phyloP scores from a whole-genome alignment of 2,329 filamentous ascomycete species.

The Ophiostoma populinum region DNA sequence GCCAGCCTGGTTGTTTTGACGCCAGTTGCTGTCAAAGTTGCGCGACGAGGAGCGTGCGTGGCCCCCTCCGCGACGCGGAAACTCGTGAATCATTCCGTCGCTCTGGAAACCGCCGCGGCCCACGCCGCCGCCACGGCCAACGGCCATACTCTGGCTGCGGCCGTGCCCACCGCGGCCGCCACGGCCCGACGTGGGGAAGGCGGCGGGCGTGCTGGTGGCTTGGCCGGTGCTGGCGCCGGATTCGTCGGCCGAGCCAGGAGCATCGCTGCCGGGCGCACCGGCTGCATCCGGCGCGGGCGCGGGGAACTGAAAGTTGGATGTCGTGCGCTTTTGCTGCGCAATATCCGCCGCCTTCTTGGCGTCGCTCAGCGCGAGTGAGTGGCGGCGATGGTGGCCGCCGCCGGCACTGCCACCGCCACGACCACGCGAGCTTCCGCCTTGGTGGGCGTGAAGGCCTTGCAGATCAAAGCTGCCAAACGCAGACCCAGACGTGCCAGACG shows the following conservation, averaged over 20 bases:
- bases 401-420: slow-evolving; percentile 32
- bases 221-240: slow-evolving; percentile 14
- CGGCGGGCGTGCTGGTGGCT: not conserved
- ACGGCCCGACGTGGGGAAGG: too few relatives aligned
- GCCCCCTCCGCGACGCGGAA: slow-evolving; percentile 62
- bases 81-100: slow-evolving; percentile 46
- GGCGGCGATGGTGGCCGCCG: slow-evolving; percentile 77
- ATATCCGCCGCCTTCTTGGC: slow-evolving; percentile 95
- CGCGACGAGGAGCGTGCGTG: slow-evolving; percentile 72
- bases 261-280: slow-evolving; percentile 23
- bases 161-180: slow-evolving; percentile 45
- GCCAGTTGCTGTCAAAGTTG: slow-evolving; percentile 98
- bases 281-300: slow-evolving; percentile 50
- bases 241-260: not conserved
- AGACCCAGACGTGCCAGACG: slow-evolving; percentile 70
- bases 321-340: slow-evolving; percentile 90
- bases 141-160: slow-evolving; percentile 84
- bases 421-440: slow-evolving; percentile 46
- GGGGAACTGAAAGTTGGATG: slow-evolving; percentile 88
- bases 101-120: slow-evolving; percentile 50
- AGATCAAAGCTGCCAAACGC: slow-evolving; percentile 60
- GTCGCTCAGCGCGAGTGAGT: slow-evolving; percentile 86
- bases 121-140: slow-evolving; percentile 44
- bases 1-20: slow-evolving; percentile 44
- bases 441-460: slow-evolving; percentile 31